Base-by-base conservation (phyloP, 495 filamentous ascomycete genomes). In the Aspergillus avenaceus region DNA sequence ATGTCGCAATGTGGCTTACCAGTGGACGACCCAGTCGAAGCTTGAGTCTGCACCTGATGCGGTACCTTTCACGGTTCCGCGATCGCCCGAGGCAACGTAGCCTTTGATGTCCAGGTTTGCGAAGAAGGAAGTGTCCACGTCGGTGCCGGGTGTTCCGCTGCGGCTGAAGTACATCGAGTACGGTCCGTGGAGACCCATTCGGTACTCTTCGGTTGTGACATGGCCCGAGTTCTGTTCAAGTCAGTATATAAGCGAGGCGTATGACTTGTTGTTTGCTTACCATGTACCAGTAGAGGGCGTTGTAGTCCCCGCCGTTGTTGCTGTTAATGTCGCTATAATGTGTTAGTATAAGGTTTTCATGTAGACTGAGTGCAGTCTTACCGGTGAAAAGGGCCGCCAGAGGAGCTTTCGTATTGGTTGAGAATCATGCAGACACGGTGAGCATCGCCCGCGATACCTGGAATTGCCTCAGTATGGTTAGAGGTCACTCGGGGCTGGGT, bases 281-380 rank as follows among this genome's bases (percentile, higher is more conserved):
- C 83, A 85, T 86, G 62, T 85, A 86, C 71, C 80, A 84, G 67
- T 84, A 85, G 0, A 85, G 72, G 32, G 79, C 77, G 8, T 77
- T 83, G 40, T 74, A 77, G 5, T 56, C 64, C 21, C 75, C 78
- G 11, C 73, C 81, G 47, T 84, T 81, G 68, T 86, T 86, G 42
- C 72, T 61, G 56, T 86, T 74, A 66, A 86, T 86, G 50, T 86
- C 83, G 2, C 83, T 74, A 64, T 74, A 76, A 8, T 22, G 3
- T 8, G 29, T 64, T 27, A 64, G 52, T 36, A 18, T 16, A 14
- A 3, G 13, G 12, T 14, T 7, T 0, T 27, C 13, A 32, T 13
- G n/a, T 16, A 29, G n/a, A 5, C 0, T n/a, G 3, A 1, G 5
- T 0, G 11, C 12, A 14, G 0, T 29, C 55, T 49, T 49, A 69